These are phyloP conservation scores for Sordariomycetes sp. DNA, from an alignment of 2,329 filamentous ascomycete species.

Conservation along the genomic window DNA sequence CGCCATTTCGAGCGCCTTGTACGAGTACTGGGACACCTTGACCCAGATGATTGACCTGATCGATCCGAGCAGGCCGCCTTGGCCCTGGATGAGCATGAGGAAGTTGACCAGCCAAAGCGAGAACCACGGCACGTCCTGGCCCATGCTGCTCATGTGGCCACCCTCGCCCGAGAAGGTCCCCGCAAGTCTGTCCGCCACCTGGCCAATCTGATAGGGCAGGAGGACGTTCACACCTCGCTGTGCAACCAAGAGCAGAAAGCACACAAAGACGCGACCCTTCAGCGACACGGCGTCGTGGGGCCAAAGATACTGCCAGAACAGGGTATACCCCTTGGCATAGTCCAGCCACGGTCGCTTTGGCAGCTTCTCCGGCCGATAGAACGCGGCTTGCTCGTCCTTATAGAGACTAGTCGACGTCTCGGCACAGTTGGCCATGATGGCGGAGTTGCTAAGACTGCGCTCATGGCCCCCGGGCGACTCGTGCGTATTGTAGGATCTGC, in stretches of 20 bases:
- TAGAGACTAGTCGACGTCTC: conserved; percentile 18
- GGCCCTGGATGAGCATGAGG: conserved; percentile 58
- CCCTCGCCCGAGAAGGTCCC: conserved; percentile 17
- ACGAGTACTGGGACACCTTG: conserved; percentile 93
- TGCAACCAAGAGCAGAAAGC: conserved; percentile 67
- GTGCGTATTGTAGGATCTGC: conserved; percentile 22
- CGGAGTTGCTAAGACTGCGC: conserved; percentile 8
- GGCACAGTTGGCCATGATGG: conserved; percentile 13
- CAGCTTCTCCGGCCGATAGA: conserved; percentile 79
- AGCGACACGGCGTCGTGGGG: conserved; percentile 66
- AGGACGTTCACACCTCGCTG: conserved; percentile 80
- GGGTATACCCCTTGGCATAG: conserved; percentile 80
- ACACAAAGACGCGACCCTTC: conserved; percentile 69
- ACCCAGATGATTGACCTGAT: conserved; percentile 83
- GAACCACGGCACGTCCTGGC: conserved; percentile 52
- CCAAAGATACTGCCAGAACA: conserved; percentile 97
- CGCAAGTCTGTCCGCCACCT: conserved; percentile 66
- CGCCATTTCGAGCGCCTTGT: conserved; percentile 84
- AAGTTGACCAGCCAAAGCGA: conserved; percentile 32
- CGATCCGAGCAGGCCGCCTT: conserved; percentile 77
- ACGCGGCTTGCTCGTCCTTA: conserved; percentile 60
- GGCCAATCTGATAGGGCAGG: conserved; percentile 72
- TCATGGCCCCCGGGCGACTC: conserved; percentile 13
- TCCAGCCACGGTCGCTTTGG: conserved; percentile 93
- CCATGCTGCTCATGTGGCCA: conserved; percentile 18